Evolutionary conservation across 441 rosid species (phyloP).

Genomic region (Croton laevigatus): DNA sequence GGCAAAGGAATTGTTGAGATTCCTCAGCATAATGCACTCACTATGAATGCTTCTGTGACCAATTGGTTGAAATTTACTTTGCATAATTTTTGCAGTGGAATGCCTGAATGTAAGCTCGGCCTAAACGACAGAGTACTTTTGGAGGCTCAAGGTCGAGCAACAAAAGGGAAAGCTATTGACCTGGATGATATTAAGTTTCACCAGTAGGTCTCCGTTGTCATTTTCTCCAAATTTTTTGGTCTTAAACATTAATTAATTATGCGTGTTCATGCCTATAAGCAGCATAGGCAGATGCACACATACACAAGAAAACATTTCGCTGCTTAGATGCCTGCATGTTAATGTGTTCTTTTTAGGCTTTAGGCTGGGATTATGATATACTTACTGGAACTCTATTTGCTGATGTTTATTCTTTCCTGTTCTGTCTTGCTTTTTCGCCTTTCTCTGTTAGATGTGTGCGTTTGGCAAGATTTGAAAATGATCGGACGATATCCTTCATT

Average conservation of each 20-base stretch:
- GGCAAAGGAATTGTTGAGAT: not conserved
- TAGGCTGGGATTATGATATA: not conserved
- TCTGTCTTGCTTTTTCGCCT: not conserved
- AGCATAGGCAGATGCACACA: not conserved
- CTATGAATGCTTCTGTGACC: not conserved
- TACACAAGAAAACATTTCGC: not conserved
- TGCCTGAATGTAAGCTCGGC: slow-evolving; percentile 99
- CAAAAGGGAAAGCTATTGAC: slow-evolving; percentile 97
- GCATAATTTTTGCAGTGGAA: slow-evolving; percentile 60
- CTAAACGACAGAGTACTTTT: slow-evolving; percentile 87
- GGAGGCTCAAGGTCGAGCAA: slow-evolving; percentile 96
- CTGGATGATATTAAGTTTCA: slow-evolving; percentile 97
- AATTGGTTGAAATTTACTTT: not conserved
- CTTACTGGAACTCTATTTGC: slow-evolving; percentile 2
- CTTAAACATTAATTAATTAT: not conserved
- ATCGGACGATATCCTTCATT: slow-evolving; percentile 86
- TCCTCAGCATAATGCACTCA: not conserved
- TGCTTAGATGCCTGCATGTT: not conserved
- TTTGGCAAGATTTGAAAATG: slow-evolving; percentile 89
- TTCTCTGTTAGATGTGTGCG: slow-evolving; percentile 68
- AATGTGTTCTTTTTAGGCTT: not conserved
- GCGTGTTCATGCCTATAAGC: not conserved
- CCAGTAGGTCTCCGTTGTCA: slow-evolving; percentile 51
- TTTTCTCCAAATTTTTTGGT: slow-evolving; percentile 5
- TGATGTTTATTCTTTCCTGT: not conserved